These are phyloP conservation scores for Oryza punctata DNA, from an alignment of 176 grass and related monocot genomes.

Conservation along the genomic window DNA sequence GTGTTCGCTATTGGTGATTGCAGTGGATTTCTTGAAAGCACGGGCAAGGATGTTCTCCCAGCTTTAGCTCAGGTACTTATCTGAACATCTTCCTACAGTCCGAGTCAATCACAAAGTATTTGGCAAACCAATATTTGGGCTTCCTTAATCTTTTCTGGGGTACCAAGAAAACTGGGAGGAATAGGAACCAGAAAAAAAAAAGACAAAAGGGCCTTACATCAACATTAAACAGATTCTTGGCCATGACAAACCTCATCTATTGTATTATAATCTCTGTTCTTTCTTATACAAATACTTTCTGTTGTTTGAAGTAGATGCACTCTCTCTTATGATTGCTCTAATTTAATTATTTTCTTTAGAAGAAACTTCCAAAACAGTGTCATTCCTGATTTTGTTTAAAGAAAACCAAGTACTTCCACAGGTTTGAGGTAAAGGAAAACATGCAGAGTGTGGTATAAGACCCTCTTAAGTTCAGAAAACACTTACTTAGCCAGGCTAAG, in stretches of 20 bases:
- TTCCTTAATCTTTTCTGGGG: background rate
- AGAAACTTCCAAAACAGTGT: background rate
- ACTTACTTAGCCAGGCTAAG: background rate
- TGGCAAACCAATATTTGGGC: background rate
- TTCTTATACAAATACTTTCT: background rate
- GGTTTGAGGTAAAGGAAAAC: background rate
- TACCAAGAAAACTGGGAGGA: background rate
- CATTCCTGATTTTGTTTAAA: background rate
- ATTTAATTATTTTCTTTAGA: background rate
- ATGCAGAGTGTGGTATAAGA: background rate
- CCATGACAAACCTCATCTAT: background rate
- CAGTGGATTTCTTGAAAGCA: slow-evolving; percentile 84
- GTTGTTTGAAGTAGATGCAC: background rate
- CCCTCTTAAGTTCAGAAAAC: background rate
- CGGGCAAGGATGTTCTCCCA: slow-evolving; percentile 75
- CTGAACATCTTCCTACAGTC: slow-evolving; percentile 2
- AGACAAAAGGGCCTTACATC: background rate
- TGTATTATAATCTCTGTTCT: background rate
- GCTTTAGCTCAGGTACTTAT: slow-evolving; percentile 88
- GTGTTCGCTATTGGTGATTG: slow-evolving; percentile 96
- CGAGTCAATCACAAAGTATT: slow-evolving; percentile 1
- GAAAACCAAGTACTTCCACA: background rate
- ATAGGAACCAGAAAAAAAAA: background rate
- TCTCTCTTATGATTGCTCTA: background rate
- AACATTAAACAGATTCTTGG: background rate